Base-by-base conservation (phyloP, 2,329 filamentous ascomycete genomes). In the Arthrobotrys sphaeroides region DNA sequence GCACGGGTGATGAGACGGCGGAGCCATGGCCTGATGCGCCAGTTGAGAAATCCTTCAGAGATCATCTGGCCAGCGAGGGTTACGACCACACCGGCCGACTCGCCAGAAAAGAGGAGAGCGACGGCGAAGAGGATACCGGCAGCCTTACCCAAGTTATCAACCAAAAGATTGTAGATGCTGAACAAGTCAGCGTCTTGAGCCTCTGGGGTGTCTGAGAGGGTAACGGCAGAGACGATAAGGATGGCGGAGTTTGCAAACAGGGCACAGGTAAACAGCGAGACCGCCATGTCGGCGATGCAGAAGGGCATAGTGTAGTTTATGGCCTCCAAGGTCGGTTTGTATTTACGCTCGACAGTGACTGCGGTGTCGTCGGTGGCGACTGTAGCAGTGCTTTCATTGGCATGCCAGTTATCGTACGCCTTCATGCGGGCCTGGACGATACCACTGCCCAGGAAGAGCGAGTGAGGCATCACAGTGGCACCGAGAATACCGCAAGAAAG, bases 51-150 rank as follows among this genome's bases (percentile, higher is more conserved):
- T 5, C 93, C 93, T 81, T 96, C 93, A 77, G 89, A 90, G 20
- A 96, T 90, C 89, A 96, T 95, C 82, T 96, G 93, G 0, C 93
- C 93, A 0, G 93, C 88, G 78, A 96, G 95, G 0, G 93, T 96
- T 83, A 93, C 96, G 1, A 96, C 90, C 36, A 96, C 92, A 4
- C 93, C 93, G 0, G 93, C 93, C 0, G 90, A 92, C 10, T 92
- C 87, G 6, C 93, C 93, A 0, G 90, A 94, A 0, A 96, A 87
- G 0, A 96, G 86, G 0, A 96, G 84, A 0, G 93, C 92, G 1
- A 96, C 84, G 0, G 92, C 92, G 77, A 96, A 96, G n/a, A 96
- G 85, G 1, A 91, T 91, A 1, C 92, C 93, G 0, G 92, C 93
- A 0, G 87, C 90, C 0, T 90, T 89, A 0, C 90, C 89, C 60